phyloP scores from a whole-genome alignment of 805 yeast genomes.

The Metschnikowia continentalis region DNA sequence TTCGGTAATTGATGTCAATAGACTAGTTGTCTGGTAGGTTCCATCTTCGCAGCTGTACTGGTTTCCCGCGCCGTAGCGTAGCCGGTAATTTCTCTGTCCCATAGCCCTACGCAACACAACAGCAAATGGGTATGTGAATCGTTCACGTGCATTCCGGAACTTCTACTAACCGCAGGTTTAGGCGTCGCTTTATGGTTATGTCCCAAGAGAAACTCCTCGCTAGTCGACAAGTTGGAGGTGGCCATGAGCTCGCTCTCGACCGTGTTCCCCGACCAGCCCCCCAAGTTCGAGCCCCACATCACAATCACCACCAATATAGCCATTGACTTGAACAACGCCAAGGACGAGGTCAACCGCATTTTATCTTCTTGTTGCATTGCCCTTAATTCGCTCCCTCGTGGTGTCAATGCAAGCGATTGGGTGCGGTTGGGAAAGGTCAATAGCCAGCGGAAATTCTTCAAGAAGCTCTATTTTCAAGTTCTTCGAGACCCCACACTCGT shows the following conservation, averaged over 20 bases:
- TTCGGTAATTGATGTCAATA: background rate
- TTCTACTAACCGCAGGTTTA: conserved; percentile 16
- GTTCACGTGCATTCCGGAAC: background rate
- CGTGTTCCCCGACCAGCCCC: conserved; percentile 65
- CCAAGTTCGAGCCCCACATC: conserved; percentile 69
- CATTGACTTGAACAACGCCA: conserved; percentile 35
- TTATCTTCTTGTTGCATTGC: conserved; percentile 60
- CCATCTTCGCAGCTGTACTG: conserved; percentile 1
- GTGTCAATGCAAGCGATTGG: conserved; percentile 31
- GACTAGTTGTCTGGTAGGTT: background rate
- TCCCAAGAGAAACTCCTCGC: conserved; percentile 53
- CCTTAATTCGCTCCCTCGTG: conserved; percentile 33
- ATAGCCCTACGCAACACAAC: background rate
- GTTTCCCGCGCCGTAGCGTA: background rate
- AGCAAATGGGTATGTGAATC: conserved; percentile 12
- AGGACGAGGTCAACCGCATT: conserved; percentile 55
- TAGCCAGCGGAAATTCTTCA: conserved; percentile 48
- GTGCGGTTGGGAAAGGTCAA: conserved; percentile 41
- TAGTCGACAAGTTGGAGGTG: conserved; percentile 54
- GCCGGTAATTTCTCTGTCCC: background rate
- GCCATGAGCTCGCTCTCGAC: conserved; percentile 64
- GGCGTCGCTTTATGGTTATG: conserved; percentile 72
- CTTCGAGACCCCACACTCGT: conserved; percentile 43
- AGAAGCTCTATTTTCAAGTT: conserved; percentile 51
- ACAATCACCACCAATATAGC: conserved; percentile 65